Base-by-base conservation (phyloP, 805 yeast genomes). In the Kodamaea sagamina region DNA sequence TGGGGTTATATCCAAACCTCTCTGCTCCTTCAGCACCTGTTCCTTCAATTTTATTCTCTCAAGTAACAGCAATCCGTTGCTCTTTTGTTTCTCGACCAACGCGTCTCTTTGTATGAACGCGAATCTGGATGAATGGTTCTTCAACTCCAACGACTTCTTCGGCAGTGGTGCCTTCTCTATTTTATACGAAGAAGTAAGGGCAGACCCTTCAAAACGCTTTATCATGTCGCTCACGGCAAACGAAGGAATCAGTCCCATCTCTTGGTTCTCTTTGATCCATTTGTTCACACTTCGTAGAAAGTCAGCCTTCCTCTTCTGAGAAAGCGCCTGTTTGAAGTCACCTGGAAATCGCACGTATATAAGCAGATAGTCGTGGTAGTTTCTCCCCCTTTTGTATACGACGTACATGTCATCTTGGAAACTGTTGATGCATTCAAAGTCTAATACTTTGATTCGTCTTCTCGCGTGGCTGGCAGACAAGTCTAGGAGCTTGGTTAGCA, bases 11-110 rank as follows among this genome's bases (percentile, higher is more conserved):
- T 21, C 19, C 6, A 47, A 46, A 7, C 54, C 51, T 9, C 43
- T 28, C 17, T 21, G 28, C 1, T 42, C 44, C 5, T 47, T 36
- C 12, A 42, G 54, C 11, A 45, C 50, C 15, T 53, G 50, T 43
- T 74, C 76, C 49, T 66, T 71, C 32, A 53, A 43, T 41, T 58
- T 61, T 37, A 73, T 69, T 35, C 78, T 55, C 32, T 74, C 73
- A 9, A 73, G 46, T 4, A 74, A 49, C 1, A 71, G 55, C 7
- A 62, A 50, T 1, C 72, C 72, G 13, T 48, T 52, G 28, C 43
- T 47, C 21, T 53, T 55, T 15, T 35, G 44, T 19, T 47, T 46
- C 42, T 59, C 53, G 1, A 42, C 41, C 9, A 22, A 12, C 35
- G 42, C 52, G 28, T 42, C 40, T 6, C 46, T 24, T 24, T 47